These are phyloP conservation scores for Gloeostereum incarnatum DNA, from an alignment of 768 basidiomycete species.

Conservation along the genomic window DNA sequence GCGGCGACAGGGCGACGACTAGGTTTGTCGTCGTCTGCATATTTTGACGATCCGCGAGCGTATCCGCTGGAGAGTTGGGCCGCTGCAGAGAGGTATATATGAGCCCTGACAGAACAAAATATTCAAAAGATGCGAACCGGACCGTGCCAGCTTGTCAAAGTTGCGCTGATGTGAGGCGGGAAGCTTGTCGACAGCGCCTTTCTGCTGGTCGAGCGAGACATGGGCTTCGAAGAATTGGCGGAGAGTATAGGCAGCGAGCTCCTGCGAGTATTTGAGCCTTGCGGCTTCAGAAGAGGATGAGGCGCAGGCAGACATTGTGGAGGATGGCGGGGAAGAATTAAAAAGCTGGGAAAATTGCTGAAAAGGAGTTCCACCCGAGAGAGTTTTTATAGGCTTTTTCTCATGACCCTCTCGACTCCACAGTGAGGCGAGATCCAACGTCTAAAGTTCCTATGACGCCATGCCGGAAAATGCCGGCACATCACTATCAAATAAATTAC, in stretches of 20 bases:
- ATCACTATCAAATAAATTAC: conserved; percentile 2
- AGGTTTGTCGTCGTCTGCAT: too few species aligned
- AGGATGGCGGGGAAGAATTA: too few species aligned
- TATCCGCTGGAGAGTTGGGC: too few species aligned
- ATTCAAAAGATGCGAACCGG: not conserved
- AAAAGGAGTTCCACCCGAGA: too few species aligned
- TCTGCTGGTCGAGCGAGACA: conserved; percentile 13
- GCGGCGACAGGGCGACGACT: too few species aligned
- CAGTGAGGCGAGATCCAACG: too few species aligned
- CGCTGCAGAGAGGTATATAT: not conserved
- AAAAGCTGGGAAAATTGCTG: too few species aligned
- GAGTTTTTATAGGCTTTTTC: too few species aligned
- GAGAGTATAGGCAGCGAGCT: conserved; percentile 38
- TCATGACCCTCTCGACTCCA: too few species aligned
- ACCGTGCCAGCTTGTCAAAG: not conserved
- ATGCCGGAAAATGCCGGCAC: too few species aligned
- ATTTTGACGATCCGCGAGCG: too few species aligned
- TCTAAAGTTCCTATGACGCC: too few species aligned
- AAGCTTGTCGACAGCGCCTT: conserved; percentile 26
- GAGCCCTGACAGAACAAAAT: not conserved
- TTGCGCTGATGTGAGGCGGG: conserved; percentile 21
- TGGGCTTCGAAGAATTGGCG: conserved; percentile 33
- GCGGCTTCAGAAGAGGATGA: conserved; percentile 17
- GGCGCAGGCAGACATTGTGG: conserved; percentile 1
- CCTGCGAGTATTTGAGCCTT: conserved; percentile 31